Conservation (phyloP, 2,329 filamentous ascomycete genomes). For the Cryphonectria radicalis region DNA sequence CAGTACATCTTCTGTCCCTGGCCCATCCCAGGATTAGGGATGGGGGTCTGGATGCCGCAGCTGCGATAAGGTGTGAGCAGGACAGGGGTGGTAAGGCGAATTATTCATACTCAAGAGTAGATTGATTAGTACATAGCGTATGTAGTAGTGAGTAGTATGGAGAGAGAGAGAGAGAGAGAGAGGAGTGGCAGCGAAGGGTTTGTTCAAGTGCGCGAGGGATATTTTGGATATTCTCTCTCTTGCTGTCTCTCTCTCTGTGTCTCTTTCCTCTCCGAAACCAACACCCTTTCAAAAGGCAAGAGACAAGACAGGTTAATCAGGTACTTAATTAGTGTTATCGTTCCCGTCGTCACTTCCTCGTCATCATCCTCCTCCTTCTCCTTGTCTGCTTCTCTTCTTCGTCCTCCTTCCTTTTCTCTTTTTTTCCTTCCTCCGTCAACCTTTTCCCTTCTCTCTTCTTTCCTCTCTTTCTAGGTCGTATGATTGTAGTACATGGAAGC, state of each 20-base stretch:
- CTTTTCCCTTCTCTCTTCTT: neutral
- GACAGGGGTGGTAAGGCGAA: constrained; percentile 6
- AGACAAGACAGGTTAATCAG: neutral
- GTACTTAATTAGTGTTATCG: neutral
- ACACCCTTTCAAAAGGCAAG: neutral
- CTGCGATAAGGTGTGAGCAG: constrained; percentile 8
- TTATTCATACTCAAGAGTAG: neutral
- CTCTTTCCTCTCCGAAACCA: neutral
- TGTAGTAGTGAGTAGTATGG: neutral
- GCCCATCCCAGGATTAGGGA: constrained; percentile 5
- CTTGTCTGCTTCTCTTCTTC: neutral
- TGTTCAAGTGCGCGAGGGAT: neutral
- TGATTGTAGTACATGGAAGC: neutral
- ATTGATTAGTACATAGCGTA: neutral
- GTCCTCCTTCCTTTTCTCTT: no score
- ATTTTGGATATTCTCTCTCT: neutral
- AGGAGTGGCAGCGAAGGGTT: no score
- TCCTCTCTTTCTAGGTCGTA: neutral
- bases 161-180: neutral
- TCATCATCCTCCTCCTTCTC: neutral
- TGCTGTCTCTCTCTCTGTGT: no score
- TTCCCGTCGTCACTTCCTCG: neutral
- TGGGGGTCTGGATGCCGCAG: constrained; percentile 9
- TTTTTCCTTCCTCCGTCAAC: neutral
- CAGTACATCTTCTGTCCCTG: constrained; percentile 2